phyloP scores from a whole-genome alignment of 2,329 filamentous ascomycete species.

The Xylariaceae sp. region DNA sequence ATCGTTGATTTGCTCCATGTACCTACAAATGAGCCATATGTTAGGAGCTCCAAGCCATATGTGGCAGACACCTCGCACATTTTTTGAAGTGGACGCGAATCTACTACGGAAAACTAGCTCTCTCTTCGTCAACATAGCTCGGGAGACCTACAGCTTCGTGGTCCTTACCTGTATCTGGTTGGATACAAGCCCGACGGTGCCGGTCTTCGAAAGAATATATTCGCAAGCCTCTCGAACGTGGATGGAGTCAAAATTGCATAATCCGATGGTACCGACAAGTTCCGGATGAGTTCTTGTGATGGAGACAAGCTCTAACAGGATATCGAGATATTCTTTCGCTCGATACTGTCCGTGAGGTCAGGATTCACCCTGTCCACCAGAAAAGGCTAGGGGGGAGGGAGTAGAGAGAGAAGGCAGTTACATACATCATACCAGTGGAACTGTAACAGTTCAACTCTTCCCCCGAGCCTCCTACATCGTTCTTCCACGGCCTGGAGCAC shows the following conservation, averaged over 20 bases:
- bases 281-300: constrained; percentile 39
- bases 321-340: constrained; percentile 44
- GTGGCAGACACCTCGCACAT: constrained; percentile 41
- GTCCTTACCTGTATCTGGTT: constrained; percentile 46
- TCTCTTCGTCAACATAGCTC: constrained; percentile 2
- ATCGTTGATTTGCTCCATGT: too few relatives aligned
- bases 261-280: constrained; percentile 41
- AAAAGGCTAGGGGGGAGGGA: not conserved
- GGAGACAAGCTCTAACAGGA: constrained; percentile 42
- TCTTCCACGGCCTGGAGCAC: constrained; percentile 42
- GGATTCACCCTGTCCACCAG: not conserved
- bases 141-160: not conserved
- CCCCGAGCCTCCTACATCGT: constrained; percentile 43
- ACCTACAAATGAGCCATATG: constrained; percentile 45
- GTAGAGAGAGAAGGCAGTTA: too few relatives aligned
- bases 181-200: constrained; percentile 41
- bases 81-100: constrained; percentile 40
- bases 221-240: constrained; percentile 43
- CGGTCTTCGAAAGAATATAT: constrained; percentile 40
- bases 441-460: constrained; percentile 45
- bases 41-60: constrained; percentile 43
- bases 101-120: constrained; percentile 44
- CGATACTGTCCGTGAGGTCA: constrained; percentile 39
- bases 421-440: constrained; percentile 48
- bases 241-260: constrained; percentile 46